Base-by-base conservation (phyloP, 495 filamentous ascomycete species). In the Immersiella caudata region DNA sequence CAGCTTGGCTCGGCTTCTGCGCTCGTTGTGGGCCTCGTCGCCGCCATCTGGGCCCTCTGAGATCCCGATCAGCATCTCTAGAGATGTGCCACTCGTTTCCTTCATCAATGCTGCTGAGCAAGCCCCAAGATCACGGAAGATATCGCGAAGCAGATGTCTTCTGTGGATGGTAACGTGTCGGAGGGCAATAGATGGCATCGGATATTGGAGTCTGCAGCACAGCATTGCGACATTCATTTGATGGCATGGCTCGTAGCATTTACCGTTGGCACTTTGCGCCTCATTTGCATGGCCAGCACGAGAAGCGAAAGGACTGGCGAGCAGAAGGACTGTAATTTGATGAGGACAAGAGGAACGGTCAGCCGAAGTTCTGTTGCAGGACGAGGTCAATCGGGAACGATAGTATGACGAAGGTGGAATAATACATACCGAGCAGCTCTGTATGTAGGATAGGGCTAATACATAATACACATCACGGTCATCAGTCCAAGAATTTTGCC, bases 11-110 rank as follows among this genome's bases (percentile, higher is more conserved):
- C 79, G 6, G 67, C 72, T 25, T 68, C 71, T 14, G 79, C 78
- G 12, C 68, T 80, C 1, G 69, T 74, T 16, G 26, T 79, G 36
- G 77, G 78, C 11, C 59, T 78, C 35, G 54, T 80, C 26, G 75
- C 72, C 14, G 74, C 68, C 11, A 68, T 77, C 29, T 69, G 74
- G 67, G 74, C 68, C 65, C 60, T 79, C 64, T 81, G 70, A 76
- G 8, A 8, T 33, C 29, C 29, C 51, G 8, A 9, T 20, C 2
- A 11, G n/a, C 25, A 27, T 16, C 33, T 36, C 40, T 46, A 12
- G 40, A 14, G 40, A 14, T 14, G 11, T 6, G 16, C 11, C 40
- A 46, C 11, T 46, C 40, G 40, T 5, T 46, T 46, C 40, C 40
- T 33, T 46, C 11, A 46, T 46, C 5, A 14, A 46, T 46, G 40